These are phyloP conservation scores for Chalara sp. DNA, from an alignment of 2,329 filamentous ascomycete genomes.

Conservation along the genomic window DNA sequence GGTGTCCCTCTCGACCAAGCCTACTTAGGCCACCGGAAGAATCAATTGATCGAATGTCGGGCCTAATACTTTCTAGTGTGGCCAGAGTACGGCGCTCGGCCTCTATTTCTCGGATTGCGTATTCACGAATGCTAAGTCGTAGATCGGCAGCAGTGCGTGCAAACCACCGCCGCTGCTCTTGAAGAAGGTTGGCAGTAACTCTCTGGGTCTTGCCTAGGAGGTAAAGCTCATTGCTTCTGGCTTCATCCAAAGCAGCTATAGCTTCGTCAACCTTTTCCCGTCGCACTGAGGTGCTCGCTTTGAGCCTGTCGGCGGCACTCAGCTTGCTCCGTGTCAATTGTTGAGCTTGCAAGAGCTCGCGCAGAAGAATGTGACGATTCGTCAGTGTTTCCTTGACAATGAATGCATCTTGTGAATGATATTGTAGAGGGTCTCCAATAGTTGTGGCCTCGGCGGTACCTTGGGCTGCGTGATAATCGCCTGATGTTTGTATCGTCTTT, in stretches of 20 bases:
- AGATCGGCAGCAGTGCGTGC: conserved; percentile 78
- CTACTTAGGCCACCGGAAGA: conserved; percentile 82
- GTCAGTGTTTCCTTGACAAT: conserved; percentile 98
- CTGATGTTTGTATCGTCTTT: conserved; percentile 85
- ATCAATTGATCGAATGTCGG: conserved; percentile 91
- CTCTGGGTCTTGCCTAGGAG: conserved; percentile 80
- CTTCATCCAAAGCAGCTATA: conserved; percentile 85
- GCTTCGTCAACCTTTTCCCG: conserved; percentile 97
- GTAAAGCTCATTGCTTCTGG: conserved; percentile 71
- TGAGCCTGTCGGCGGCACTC: conserved; percentile 80
- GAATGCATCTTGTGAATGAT: conserved; percentile 91
- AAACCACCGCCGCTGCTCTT: conserved; percentile 90
- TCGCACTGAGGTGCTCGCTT: conserved; percentile 77
- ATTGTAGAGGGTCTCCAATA: conserved; percentile 85
- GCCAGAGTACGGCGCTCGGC: conserved; percentile 87
- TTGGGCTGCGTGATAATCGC: conserved; percentile 93
- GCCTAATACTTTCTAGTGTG: conserved; percentile 85
- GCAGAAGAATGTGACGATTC: conserved; percentile 92
- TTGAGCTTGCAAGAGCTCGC: conserved; percentile 88
- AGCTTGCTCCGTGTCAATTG: conserved; percentile 77
- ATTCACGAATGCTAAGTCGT: conserved; percentile 78
- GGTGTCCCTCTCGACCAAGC: conserved; percentile 82
- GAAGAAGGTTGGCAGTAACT: conserved; percentile 81
- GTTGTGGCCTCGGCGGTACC: conserved; percentile 95
- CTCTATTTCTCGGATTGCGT: conserved; percentile 90